A percentile compares a stretch with the other conserved stretches of the same genome.
Conservation (phyloP, 495 filamentous ascomycete genomes). For the Xylaria palmicola region DNA sequence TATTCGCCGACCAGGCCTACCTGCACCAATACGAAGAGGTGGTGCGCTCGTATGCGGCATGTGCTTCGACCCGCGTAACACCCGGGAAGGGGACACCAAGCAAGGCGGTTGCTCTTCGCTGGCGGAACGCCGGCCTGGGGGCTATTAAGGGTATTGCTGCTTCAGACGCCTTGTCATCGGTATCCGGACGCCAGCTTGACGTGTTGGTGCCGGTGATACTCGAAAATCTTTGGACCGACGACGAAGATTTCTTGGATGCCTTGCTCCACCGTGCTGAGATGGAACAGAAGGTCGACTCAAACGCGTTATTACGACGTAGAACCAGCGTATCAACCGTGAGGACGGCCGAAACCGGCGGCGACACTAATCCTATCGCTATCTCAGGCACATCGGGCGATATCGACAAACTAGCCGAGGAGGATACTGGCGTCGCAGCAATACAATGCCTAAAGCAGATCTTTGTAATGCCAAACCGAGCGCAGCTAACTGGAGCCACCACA, state of each 20-base stretch:
- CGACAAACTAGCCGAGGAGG: conserved; percentile 81
- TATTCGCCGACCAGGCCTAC: conserved; percentile 79
- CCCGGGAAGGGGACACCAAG: conserved; percentile 54
- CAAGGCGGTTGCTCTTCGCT: conserved; percentile 75
- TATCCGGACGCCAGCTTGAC: conserved; percentile 70
- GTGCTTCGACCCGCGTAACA: conserved; percentile 60
- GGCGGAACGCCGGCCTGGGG: conserved; percentile 75
- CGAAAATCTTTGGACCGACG: conserved; percentile 77
- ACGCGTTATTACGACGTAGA: conserved; percentile 58
- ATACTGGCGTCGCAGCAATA: conserved; percentile 78
- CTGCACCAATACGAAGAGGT: conserved; percentile 78
- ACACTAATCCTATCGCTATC: conserved; percentile 66
- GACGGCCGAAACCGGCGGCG: conserved; percentile 63
- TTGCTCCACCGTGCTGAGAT: conserved; percentile 60
- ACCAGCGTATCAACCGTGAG: conserved; percentile 77
- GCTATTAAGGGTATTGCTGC: conserved; percentile 77
- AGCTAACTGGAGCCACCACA: conserved; percentile 70
- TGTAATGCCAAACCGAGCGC: conserved; percentile 67
- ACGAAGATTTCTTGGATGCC: conserved; percentile 63
- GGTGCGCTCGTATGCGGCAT: conserved; percentile 71
- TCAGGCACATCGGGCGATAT: conserved; percentile 76
- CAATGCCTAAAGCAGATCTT: conserved; percentile 81
- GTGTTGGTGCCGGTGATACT: conserved; percentile 79
- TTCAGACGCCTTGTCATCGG: conserved; percentile 71
- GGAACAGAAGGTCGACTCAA: conserved; percentile 64